phyloP scores from a whole-genome alignment of 345 rosid species.

The Eucalyptus guilfoylei region DNA sequence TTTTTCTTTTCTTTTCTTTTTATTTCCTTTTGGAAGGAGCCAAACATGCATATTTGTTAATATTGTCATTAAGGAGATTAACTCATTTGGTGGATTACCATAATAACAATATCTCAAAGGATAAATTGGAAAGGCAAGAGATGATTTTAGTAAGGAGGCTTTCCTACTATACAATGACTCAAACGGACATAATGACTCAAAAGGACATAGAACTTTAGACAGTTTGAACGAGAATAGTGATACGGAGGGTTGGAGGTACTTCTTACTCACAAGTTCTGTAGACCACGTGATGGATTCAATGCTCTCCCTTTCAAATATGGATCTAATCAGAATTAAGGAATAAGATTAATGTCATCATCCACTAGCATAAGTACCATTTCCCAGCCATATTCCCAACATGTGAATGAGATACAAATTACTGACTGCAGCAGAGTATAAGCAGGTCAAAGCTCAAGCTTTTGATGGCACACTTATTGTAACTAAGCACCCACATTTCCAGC shows the following conservation, averaged over 20 bases:
- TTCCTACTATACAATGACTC: not conserved
- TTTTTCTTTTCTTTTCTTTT: no score
- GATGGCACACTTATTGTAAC: not conserved
- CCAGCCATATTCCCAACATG: not conserved
- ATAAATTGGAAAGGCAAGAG: not conserved
- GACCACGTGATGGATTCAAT: conserved; percentile 37
- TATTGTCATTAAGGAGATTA: not conserved
- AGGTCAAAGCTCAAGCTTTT: not conserved
- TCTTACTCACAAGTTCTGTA: conserved; percentile 24
- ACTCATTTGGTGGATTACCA: not conserved
- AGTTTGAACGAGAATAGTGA: not conserved
- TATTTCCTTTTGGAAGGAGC: not conserved
- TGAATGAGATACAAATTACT: not conserved
- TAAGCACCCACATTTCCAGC: not conserved
- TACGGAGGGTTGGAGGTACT: not conserved
- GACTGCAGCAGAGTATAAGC: not conserved
- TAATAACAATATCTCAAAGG: not conserved
- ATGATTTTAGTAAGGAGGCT: not conserved
- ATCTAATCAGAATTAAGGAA: conserved; percentile 13
- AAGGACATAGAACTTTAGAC: not conserved
- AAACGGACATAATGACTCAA: not conserved
- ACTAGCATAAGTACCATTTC: not conserved
- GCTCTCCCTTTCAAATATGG: conserved; percentile 23
- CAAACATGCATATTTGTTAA: not conserved
- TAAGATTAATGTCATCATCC: not conserved